Conservation (phyloP, 176 grass and related monocot species). For the Alopecurus myosuroides region DNA sequence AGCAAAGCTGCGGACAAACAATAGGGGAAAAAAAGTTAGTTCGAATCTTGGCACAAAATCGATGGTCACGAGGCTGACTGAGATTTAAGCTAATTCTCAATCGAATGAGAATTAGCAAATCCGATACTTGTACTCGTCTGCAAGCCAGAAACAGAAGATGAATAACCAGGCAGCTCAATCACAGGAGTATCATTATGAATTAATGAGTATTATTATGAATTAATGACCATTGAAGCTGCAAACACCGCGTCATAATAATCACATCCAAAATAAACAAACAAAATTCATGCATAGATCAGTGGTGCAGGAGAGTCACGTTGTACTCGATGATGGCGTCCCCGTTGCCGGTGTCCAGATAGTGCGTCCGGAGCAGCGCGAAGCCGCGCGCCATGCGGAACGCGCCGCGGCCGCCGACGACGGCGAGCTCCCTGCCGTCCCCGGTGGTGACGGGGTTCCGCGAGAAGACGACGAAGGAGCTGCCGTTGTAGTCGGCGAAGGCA, state of each 20-base stretch:
- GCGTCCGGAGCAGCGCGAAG: neutral
- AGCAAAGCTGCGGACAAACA: too few species aligned
- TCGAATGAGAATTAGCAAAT: too few species aligned
- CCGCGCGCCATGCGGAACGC: neutral
- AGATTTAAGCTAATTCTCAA: too few species aligned
- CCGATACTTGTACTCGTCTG: too few species aligned
- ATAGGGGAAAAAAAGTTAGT: too few species aligned
- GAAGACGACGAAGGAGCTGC: slow-evolving; percentile 56
- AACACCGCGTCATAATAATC: neutral
- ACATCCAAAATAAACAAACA: neutral
- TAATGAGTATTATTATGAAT: neutral
- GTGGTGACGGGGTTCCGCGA: slow-evolving; percentile 20
- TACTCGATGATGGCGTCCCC: slow-evolving; percentile 33
- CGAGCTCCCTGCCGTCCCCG: neutral
- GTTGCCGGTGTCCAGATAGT: neutral
- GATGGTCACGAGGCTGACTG: too few species aligned
- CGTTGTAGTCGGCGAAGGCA: slow-evolving; percentile 33
- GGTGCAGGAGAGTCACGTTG: slow-evolving; percentile 45
- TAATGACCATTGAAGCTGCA: neutral
- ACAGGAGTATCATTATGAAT: neutral
- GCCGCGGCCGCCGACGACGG: slow-evolving; percentile 11
- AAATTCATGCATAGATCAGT: neutral
- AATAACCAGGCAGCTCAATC: neutral
- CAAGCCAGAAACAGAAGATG: neutral
- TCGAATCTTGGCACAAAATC: too few species aligned